Base-by-base conservation (phyloP, 192 early-diverging fungal species). In the Backusella tuberculispora region DNA sequence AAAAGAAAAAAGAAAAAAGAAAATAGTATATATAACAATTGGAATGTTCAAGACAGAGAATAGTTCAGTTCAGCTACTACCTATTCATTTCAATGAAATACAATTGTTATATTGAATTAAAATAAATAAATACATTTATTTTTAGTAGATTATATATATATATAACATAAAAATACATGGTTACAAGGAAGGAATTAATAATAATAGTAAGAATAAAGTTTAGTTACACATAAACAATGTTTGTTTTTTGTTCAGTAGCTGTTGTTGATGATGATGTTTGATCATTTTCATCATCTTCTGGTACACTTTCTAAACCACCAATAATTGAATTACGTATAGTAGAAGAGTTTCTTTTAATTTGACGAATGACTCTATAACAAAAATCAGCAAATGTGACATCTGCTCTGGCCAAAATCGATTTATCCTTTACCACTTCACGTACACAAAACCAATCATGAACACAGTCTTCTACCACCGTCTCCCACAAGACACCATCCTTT, bases 381-480 rank as follows among this genome's bases (percentile, higher is more conserved):
- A 78, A 78, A 42, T 78, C 76, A 17, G 69, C 74, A 46, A 76
- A 74, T 5, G 34, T 71, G 2, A 26, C 37, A 56, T 81, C 79
- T 14, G 71, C 75, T 13, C 67, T 65, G 6, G 70, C 71, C 17
- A 76, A 15, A 13, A 76, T 56, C 10, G 44, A 29, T 65, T 81
- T 77, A 60, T 81, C 79, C 65, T 73, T 73, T 1, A 81, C 74
- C 1, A 76, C 75, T 47, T 81, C 79, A 15, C 79, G 44, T 6
- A 81, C 75, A 56, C 74, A 76, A 66, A 81, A 81, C 79, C 79
- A 81, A 73, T 81, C 79, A 65, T 81, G 79, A 5, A 81, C 75
- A 43, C 74, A 74, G 40, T 76, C 75, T 26, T 81, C 79, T 41
- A 81, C 69, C 2, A 81, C 40, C 13, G 48, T 74, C 34, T 81